phyloP scores from a whole-genome alignment of 139 green algal genomes.

The Chlamydomonas asymmetrica region DNA sequence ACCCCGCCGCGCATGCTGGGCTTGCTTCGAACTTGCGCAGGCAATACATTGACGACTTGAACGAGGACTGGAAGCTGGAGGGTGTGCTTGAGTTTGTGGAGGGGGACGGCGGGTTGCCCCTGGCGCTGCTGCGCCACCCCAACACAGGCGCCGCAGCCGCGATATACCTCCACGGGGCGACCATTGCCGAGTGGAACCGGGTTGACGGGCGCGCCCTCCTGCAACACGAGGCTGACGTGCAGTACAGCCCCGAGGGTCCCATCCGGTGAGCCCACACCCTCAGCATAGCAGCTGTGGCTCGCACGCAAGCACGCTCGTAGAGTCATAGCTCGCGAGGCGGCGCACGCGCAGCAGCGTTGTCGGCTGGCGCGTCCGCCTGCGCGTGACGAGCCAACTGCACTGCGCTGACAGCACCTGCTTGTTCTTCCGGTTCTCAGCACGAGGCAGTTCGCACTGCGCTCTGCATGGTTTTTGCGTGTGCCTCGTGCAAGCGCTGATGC shows the following conservation, averaged over 20 bases:
- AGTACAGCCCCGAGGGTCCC: slow-evolving; percentile 3
- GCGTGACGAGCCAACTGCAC: no score
- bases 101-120: slow-evolving; percentile 27
- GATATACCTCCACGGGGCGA: slow-evolving; percentile 57
- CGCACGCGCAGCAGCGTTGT: no score
- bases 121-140: slow-evolving; percentile 41
- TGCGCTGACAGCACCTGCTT: no score
- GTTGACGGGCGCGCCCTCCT: slow-evolving; percentile 32
- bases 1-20: no score
- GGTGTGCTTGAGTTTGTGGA: slow-evolving; percentile 45
- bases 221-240: slow-evolving; percentile 14
- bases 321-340: not conserved
- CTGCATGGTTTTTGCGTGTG: no score
- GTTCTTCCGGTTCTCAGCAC: no score
- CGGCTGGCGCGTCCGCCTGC: no score
- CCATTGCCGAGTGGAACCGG: slow-evolving; percentile 54
- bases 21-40: no score
- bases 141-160: slow-evolving; percentile 34
- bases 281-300: no score
- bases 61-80: slow-evolving; percentile 31
- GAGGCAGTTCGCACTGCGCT: no score
- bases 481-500: no score
- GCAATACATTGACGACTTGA: slow-evolving; percentile 33
- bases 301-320: no score
- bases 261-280: slow-evolving; percentile 47